phyloP scores from a whole-genome alignment of 768 basidiomycete genomes.

The Ramaria sp. region DNA sequence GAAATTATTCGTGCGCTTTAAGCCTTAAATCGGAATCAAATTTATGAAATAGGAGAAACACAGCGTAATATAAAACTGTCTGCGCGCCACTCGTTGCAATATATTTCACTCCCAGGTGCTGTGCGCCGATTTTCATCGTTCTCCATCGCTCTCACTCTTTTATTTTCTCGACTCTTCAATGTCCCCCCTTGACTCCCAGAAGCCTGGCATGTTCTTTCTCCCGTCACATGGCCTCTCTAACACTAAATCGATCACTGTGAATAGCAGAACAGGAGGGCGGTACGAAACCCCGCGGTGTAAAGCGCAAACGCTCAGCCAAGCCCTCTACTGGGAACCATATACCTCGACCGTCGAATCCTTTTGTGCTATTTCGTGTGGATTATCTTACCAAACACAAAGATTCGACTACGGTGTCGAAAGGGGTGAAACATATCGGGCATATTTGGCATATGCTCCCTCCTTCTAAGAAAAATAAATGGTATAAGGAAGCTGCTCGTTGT shows the following conservation, averaged over 20 bases:
- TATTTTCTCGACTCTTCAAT: neutral
- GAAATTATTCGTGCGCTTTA: neutral
- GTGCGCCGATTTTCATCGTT: neutral
- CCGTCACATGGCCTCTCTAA: no score
- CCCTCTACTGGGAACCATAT: constrained; percentile 15
- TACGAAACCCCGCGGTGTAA: neutral
- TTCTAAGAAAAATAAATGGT: constrained; percentile 15
- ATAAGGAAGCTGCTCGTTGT: no score
- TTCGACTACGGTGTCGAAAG: no score
- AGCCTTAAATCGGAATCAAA: neutral
- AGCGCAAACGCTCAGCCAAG: neutral
- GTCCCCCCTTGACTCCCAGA: neutral
- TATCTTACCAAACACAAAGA: constrained; percentile 20
- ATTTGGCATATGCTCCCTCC: constrained; percentile 7
- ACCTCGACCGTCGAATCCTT: constrained; percentile 29
- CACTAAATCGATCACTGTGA: no score
- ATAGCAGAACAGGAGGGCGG: no score
- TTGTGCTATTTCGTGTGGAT: constrained; percentile 30
- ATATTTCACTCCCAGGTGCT: no score
- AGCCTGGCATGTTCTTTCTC: neutral
- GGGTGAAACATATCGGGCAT: no score
- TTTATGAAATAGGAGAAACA: no score
- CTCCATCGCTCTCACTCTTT: neutral
- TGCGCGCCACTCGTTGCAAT: neutral
- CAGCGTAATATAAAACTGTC: no score